These are phyloP conservation scores for Erythrophleum fordii DNA, from an alignment of 306 rosid genomes.

Conservation along the genomic window DNA sequence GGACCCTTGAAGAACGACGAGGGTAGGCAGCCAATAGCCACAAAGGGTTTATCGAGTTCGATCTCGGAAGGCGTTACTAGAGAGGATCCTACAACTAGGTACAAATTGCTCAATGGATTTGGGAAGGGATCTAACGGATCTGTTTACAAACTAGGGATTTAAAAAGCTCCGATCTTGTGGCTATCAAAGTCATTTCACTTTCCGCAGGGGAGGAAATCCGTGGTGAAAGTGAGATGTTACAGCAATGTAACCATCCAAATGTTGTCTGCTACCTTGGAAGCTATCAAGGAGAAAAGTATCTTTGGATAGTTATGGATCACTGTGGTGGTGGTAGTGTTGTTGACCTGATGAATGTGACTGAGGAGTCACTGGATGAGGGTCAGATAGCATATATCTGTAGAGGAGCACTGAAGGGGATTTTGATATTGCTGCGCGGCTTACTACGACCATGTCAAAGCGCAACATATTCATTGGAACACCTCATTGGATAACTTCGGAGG, in stretches of 20 bases:
- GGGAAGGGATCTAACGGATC: constrained; percentile 99
- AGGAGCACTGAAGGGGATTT: constrained; percentile 97
- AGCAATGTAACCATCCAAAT: constrained; percentile 97
- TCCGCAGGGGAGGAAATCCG: constrained; percentile 97
- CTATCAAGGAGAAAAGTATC: constrained; percentile 99
- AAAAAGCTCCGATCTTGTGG: constrained; percentile 91
- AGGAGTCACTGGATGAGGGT: constrained; percentile 89
- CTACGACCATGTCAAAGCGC: too few species aligned
- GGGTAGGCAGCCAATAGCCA: constrained; percentile 46
- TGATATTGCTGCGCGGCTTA: too few species aligned
- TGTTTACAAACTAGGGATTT: constrained; percentile 93
- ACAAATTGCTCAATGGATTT: constrained; percentile 93
- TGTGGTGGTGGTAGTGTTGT: constrained; percentile 99
- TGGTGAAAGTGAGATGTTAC: constrained; percentile 98
- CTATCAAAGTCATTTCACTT: constrained; percentile 91
- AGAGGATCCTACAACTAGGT: constrained; percentile 90
- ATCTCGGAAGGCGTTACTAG: constrained; percentile 86
- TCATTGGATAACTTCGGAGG: too few species aligned
- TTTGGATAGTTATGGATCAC: constrained; percentile 99
- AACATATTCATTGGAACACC: too few species aligned
- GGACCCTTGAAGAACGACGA: constrained; percentile 71
- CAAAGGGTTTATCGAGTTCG: constrained; percentile 83
- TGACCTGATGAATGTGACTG: constrained; percentile 85
- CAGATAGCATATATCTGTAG: constrained; percentile 95
- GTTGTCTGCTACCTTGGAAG: constrained; percentile 98